Evolutionary conservation across 176 grass and related monocot genomes (phyloP).

Genomic region (Zizania latifolia): DNA sequence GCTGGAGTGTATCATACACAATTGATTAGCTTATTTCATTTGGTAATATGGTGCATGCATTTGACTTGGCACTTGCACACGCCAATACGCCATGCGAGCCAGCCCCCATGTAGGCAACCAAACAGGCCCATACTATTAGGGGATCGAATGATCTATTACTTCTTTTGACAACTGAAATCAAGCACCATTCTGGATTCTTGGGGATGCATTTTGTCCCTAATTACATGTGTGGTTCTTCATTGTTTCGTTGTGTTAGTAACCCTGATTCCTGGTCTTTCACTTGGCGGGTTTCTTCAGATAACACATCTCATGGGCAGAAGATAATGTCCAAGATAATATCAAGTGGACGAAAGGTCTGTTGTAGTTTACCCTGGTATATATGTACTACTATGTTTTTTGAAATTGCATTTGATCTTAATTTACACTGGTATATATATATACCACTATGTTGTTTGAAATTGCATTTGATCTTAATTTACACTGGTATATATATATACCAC

Average conservation of each 20-base stretch:
- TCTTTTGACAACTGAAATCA: slow-evolving; percentile 6
- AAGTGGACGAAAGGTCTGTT: slow-evolving; percentile 42
- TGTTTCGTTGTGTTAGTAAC: background rate
- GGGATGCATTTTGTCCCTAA: background rate
- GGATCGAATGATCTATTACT: background rate
- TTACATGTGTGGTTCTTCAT: background rate
- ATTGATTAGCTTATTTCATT: background rate
- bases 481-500: too few species aligned
- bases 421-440: slow-evolving; percentile 6
- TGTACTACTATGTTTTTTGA: slow-evolving; percentile 20
- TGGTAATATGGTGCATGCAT: background rate
- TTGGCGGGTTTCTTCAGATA: slow-evolving; percentile 40
- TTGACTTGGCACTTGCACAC: background rate
- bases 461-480: background rate
- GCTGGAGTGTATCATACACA: background rate
- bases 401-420: background rate
- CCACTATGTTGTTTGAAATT: background rate
- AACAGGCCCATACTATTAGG: too few species aligned
- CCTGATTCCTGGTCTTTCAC: slow-evolving; percentile 4
- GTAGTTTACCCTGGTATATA: background rate
- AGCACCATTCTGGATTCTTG: background rate
- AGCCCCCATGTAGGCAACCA: too few species aligned
- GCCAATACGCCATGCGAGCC: too few species aligned
- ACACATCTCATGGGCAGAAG: slow-evolving; percentile 8
- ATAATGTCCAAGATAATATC: slow-evolving; percentile 43